Base-by-base conservation (phyloP, 2,329 filamentous ascomycete genomes). In the Metarhizium guizhouense region DNA sequence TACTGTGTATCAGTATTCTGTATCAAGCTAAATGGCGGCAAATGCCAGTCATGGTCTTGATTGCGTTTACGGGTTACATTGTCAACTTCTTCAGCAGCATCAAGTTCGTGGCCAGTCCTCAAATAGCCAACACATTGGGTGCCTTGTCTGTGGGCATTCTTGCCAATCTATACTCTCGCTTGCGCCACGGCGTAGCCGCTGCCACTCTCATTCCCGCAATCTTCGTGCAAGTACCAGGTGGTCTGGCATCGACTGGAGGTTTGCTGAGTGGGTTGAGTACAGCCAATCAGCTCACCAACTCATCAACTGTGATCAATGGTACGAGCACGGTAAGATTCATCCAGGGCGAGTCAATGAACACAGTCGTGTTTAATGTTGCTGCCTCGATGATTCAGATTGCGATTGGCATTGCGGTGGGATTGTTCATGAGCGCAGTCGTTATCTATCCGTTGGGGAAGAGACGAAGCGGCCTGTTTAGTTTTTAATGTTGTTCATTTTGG, bases 1-100 rank as follows among this genome's bases (percentile, higher is more conserved):
- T 88, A 8, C 65, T 90, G 32, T 89, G 85, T 63, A 78, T 93
- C 43, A 83, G 86, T 51, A 74, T 91, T 56, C 83, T 92, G 67
- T 92, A 92, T 67, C 87, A 92, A 62, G 88, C 87, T 43, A 90
- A 90, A 68, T 90, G 84, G 82, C 87, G 84, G 61, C 89, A 94
- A 67, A 82, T 86, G 61, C 89, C 89, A 0, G 76, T 88, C 53
- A 93, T 93, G 88, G 72, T 89, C 2, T 43, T 85, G 50, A 89
- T 94, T 55, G 82, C 88, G 1, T 81, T 88, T 56, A 77, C 81
- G 0, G 89, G 89, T 3, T 93, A 91, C 66, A 71, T 89, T 3
- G 85, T 90, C 62, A 92, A 88, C 66, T 90, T 82, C 71, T 91
- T 87, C 71, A 84, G 81, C 50, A 80, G 81, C 16, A 74, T 78